These are phyloP conservation scores for Candida palmyrensis DNA, from an alignment of 805 yeast species.

Conservation along the genomic window DNA sequence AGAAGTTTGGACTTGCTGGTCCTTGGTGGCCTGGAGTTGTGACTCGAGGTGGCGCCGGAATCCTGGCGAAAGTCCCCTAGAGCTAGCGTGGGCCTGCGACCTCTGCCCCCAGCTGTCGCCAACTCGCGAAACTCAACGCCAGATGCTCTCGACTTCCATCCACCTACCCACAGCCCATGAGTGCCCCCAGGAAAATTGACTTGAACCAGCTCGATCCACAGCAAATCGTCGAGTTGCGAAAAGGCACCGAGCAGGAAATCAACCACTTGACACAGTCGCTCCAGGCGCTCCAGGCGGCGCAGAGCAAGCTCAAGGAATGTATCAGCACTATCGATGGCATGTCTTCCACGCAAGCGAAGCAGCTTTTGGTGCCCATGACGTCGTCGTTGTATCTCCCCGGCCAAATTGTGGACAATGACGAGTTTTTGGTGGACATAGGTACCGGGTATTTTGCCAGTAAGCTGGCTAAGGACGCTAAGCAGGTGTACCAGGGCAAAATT, in stretches of 20 bases:
- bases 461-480: conserved; percentile 55
- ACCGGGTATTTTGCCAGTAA: conserved; percentile 95
- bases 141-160: too few relatives aligned
- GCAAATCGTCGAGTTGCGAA: conserved; percentile 79
- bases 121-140: too few relatives aligned
- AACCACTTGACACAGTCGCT: conserved; percentile 82
- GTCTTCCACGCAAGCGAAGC: conserved; percentile 34
- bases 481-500: conserved; percentile 70
- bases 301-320: conserved; percentile 77
- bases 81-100: too few relatives aligned
- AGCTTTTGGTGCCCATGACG: conserved; percentile 80
- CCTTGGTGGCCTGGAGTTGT: too few relatives aligned
- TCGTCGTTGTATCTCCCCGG: conserved; percentile 90
- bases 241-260: conserved; percentile 77
- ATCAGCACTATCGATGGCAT: conserved; percentile 60
- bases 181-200: conserved; percentile 41
- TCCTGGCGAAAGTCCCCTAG: too few relatives aligned
- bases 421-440: conserved; percentile 88
- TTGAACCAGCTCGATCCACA: conserved; percentile 70
- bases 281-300: conserved; percentile 79
- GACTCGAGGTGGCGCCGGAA: too few relatives aligned
- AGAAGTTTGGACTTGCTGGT: too few relatives aligned
- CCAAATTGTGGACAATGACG: conserved; percentile 53
- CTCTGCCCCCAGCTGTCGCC: too few relatives aligned
- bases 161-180: neutral